Base-by-base conservation (phyloP, 2,329 filamentous ascomycete species). In the Fusarium sp. region DNA sequence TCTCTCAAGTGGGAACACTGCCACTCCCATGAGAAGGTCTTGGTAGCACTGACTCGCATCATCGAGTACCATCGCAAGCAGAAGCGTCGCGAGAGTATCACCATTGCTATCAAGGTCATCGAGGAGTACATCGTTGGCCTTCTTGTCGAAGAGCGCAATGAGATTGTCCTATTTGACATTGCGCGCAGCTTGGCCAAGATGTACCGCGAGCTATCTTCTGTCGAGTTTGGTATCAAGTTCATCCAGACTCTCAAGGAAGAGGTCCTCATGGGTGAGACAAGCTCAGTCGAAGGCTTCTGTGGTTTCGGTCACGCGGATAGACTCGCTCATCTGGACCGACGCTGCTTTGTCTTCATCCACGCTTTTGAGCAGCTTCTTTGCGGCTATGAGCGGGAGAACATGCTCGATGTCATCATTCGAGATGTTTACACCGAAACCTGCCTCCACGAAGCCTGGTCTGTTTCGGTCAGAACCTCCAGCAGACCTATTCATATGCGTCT, bases 61-160 rank as follows among this genome's bases (percentile, higher is more conserved):
- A 42, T 55, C 2, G 55, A 58, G 2, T 58, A 58, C 3, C 55
- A 58, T 15, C 55, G 55, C 47, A 58, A 58, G 13, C 55, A 58
- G 10, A 54, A 58, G 16, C 55, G 55, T 26, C 48, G 29, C 2
- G 55, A 43, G 8, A 44, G 55, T 3, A 43, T 58, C 18, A 37
- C 24, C 1, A 13, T 18, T 15, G 48, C 55, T 1, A 58, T 58
- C 24, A 58, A 55, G 38, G 21, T 37, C 10, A 55, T 55, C 3
- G 48, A 58, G 10, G 55, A 58, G 24, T 55, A 58, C 5, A 43
- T 58, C 3, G 16, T 58, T 1, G 48, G 48, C 0, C 49, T 55
- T 5, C 48, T 58, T 2, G 15, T 55, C 4, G 55, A 58, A 18
- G 55, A 58, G 6, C 55, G 55, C 16, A 58, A 58, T 6, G 48